Base-by-base conservation (phyloP, 371 early-diverging fungal species). In the Mycotypha africana region DNA sequence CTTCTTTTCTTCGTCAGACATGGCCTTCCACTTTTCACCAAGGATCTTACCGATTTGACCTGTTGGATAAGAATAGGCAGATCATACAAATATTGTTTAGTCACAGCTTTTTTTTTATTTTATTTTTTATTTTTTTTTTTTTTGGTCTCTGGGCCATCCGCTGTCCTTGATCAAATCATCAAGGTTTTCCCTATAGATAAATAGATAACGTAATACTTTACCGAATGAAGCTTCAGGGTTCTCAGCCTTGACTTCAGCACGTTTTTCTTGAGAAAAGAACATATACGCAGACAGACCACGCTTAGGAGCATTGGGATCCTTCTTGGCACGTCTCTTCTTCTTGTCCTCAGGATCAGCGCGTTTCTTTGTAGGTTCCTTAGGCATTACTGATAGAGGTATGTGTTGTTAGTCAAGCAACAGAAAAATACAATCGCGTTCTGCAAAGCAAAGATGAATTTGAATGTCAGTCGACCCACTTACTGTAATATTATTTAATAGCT, bases 221-320 rank as follows among this genome's bases (percentile, higher is more conserved):
- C 89, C 89, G 63, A 92, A 91, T 36, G 74, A 70, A 33, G 83
- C 85, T 2, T 81, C 78, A 47, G 92, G 91, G 76, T 91, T 85
- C 37, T 85, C 80, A 33, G 70, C 68, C 72, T 82, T 76, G 39
- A 93, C 78, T 40, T 63, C 56, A 45, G 74, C 59, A 50, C 93
- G 76, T 61, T 78, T 62, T 44, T 84, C 91, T 54, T 80, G 78
- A 34, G 84, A 81, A 76, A 88, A 91, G 72, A 83, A 74, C 76
- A 92, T 79, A 76, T 86, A 92, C 22, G 90, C 84, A 15, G 89
- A 82, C 50, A 86, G 70, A 25, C 83, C 79, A 62, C 85, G 81
- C 78, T 94, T 94, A 75, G 93, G 92, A 32, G 34, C 80, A 52
- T 60, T 62, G 49, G 80, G 70, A 71, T 80, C 79, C 74, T 81